phyloP scores from a whole-genome alignment of 2,329 filamentous ascomycete genomes.

The Uncinocarpus reesii region DNA sequence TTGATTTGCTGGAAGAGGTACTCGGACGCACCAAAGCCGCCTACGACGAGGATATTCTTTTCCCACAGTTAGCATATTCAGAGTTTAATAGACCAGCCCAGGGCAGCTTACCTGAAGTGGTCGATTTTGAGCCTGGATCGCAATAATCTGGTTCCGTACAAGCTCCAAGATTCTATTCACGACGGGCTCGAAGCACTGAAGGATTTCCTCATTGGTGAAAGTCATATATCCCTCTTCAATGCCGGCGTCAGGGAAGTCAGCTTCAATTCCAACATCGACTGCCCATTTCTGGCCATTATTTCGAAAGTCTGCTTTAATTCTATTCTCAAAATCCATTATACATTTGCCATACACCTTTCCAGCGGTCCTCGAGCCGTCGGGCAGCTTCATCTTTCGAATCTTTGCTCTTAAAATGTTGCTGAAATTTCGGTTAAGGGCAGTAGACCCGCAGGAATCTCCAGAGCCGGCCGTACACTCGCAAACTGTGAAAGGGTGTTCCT shows the following conservation, averaged over 20 bases:
- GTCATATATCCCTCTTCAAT: slow-evolving; percentile 99
- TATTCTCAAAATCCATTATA: slow-evolving; percentile 99
- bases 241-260: slow-evolving; percentile 91
- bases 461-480: slow-evolving; percentile 95
- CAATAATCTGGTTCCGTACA: slow-evolving; percentile 96
- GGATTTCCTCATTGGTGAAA: slow-evolving; percentile 96
- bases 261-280: slow-evolving; percentile 95
- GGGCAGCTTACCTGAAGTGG: slow-evolving; percentile 57
- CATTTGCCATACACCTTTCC: slow-evolving; percentile 97
- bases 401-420: slow-evolving; percentile 96
- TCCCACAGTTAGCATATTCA: not conserved
- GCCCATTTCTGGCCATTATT: slow-evolving; percentile 99
- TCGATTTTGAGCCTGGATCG: slow-evolving; percentile 94
- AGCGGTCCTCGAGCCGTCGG: slow-evolving; percentile 93
- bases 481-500: slow-evolving; percentile 93
- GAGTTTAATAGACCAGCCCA: not conserved
- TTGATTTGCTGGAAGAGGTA: slow-evolving; percentile 99
- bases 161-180: slow-evolving; percentile 94
- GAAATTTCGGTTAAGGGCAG: slow-evolving; percentile 93
- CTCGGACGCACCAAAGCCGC: slow-evolving; percentile 95
- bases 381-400: slow-evolving; percentile 98
- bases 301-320: slow-evolving; percentile 98
- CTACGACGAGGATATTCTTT: slow-evolving; percentile 86
- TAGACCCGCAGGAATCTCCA: slow-evolving; percentile 96
- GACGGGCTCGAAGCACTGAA: slow-evolving; percentile 97